These are phyloP conservation scores for Ophiostoma quercus DNA, from an alignment of 2,329 filamentous ascomycete species.

Conservation along the genomic window DNA sequence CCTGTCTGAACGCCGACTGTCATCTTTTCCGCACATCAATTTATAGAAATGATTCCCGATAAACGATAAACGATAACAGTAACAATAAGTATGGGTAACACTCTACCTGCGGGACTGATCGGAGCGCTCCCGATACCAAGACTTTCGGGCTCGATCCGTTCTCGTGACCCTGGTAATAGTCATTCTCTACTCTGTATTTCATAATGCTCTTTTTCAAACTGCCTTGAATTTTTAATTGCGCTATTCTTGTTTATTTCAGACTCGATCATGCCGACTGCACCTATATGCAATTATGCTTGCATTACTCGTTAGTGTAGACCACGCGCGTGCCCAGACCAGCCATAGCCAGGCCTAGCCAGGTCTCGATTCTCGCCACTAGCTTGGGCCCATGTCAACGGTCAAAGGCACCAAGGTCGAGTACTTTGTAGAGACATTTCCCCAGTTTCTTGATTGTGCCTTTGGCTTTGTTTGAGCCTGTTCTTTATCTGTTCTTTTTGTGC, in stretches of 20 bases:
- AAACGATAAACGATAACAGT: neutral
- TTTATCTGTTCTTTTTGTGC: neutral
- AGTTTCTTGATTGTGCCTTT: neutral
- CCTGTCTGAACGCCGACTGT: neutral
- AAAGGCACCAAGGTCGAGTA: neutral
- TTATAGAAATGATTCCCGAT: neutral
- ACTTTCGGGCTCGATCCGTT: constrained; percentile 6
- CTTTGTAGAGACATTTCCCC: neutral
- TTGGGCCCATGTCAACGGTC: neutral
- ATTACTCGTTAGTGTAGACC: constrained; percentile 2
- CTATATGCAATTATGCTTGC: neutral
- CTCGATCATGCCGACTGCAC: neutral
- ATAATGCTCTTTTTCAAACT: neutral
- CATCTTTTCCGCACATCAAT: neutral
- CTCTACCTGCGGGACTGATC: constrained; percentile 11
- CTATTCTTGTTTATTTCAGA: neutral
- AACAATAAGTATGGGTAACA: neutral
- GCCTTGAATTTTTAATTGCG: neutral
- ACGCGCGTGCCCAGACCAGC: constrained; percentile 6
- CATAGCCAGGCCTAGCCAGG: constrained; percentile 8
- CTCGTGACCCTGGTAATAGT: neutral
- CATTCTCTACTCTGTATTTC: too few relatives aligned
- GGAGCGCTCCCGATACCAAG: constrained; percentile 15
- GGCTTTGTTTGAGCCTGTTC: neutral
- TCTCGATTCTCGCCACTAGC: constrained; percentile 8